Percentiles rank a stretch among this genome's conserved stretches.
phyloP scores from a whole-genome alignment of 352 stramenopile species.

The Thalassiosira sp. region DNA sequence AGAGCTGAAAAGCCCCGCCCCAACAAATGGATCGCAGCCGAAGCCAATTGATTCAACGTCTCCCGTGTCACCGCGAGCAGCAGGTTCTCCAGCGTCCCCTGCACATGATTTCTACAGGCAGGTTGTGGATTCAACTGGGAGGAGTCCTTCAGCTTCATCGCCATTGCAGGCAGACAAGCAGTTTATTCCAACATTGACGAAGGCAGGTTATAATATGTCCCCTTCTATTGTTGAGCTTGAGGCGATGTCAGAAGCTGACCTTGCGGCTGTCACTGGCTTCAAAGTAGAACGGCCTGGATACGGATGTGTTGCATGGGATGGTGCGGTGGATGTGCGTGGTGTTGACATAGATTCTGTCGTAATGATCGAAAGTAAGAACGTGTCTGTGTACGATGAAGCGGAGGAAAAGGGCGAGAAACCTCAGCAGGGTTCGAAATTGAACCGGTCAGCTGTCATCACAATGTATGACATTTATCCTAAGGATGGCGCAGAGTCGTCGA shows the following conservation, averaged over 20 bases:
- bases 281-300: slow-evolving; percentile 68
- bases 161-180: slow-evolving; percentile 25
- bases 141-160: slow-evolving; percentile 25
- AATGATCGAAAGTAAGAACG: slow-evolving; percentile 80
- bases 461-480: slow-evolving; percentile 78
- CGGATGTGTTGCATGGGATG: slow-evolving; percentile 84
- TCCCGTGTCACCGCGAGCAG: slow-evolving; percentile 10
- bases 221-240: slow-evolving; percentile 65
- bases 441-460: slow-evolving; percentile 83
- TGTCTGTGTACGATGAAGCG: slow-evolving; percentile 83
- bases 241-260: slow-evolving; percentile 78
- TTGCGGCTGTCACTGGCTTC: slow-evolving; percentile 82
- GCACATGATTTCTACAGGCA: slow-evolving; percentile 73
- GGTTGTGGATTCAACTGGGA: slow-evolving; percentile 47
- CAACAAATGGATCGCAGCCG: slow-evolving; percentile 30
- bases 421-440: slow-evolving; percentile 80
- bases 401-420: slow-evolving; percentile 78
- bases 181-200: slow-evolving; percentile 72
- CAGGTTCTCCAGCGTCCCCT: slow-evolving; percentile 36
- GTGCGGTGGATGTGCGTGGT: slow-evolving; percentile 82
- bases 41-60: slow-evolving; percentile 43
- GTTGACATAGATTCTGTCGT: slow-evolving; percentile 81
- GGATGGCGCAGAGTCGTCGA: slow-evolving; percentile 52
- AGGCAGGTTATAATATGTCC: slow-evolving; percentile 70
- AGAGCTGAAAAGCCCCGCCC: slow-evolving; percentile 19